Evolutionary conservation across 345 rosid genomes (phyloP), one percentile per base, ranked within the genome.

Genomic region (Brassica juncea): DNA sequence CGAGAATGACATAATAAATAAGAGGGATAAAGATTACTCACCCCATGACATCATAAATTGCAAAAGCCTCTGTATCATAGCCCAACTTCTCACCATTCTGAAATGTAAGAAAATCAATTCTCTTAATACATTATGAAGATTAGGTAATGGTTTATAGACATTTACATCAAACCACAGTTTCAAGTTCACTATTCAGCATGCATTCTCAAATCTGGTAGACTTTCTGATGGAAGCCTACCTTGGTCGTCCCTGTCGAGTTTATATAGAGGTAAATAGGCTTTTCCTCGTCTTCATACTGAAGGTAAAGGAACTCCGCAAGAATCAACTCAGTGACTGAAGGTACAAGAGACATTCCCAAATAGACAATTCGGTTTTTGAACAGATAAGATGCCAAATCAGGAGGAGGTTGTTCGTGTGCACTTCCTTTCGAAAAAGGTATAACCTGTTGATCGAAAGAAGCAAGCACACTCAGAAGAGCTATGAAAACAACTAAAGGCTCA

Each of bases 261-360:
- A 95, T 87, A 85, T 92, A 95, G 35, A 92, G 82, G 86, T 91
- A 95, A 37, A 95, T 91, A 75, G 99, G 99, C 80, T 90, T 90
- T 71, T 88, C 88, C 31, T 80, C 86, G 75, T 90, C 97, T 83
- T 89, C 91, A 80, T 87, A 89, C 84, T 90, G 91, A 79, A 95
- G 99, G 84, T 91, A 92, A 73, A 95, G 92, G 89, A 95, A 90
- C 73, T 92, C 93, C 3, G 96, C 95, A 1, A 91, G 80, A 37
- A 92, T 82, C 83, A 95, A 70, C 89, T 95, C 97, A 8, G 94
- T 91, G 59, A 92, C 98, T 37, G 92, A 85, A 72, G 99, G 99
- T 81, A 92, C 91, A 78, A 92, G 95, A 72, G 93, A 87, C 98
- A 92, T 91, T 73, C 98, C 99, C 89, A 95, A 80, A 85, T 95